phyloP scores from a whole-genome alignment of 306 rosid genomes.

The Benincasa hispida region DNA sequence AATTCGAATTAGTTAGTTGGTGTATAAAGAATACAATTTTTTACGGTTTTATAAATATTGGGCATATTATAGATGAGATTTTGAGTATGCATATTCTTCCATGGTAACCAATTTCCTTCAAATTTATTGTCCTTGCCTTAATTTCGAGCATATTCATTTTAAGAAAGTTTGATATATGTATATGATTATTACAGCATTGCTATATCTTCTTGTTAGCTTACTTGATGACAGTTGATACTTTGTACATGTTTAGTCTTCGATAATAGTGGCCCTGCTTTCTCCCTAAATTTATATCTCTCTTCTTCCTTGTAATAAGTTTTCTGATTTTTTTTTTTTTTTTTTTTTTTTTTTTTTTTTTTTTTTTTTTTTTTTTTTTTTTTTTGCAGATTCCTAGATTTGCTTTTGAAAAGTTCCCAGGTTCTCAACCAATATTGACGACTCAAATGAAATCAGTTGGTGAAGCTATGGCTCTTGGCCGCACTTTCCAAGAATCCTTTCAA shows the following conservation, averaged over 20 bases:
- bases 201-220: not conserved
- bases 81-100: not conserved
- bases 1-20: not conserved
- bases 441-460: conserved; percentile 99
- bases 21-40: not conserved
- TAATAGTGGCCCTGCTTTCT: not conserved
- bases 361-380: not conserved
- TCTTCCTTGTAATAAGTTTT: not conserved
- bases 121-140: not conserved
- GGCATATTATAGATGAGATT: not conserved
- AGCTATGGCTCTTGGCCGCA: conserved; percentile 87
- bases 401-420: conserved; percentile 92
- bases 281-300: not conserved
- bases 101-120: not conserved
- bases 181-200: not conserved
- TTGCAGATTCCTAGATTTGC: conserved; percentile 97
- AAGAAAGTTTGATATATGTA: not conserved
- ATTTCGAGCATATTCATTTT: not conserved
- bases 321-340: not conserved
- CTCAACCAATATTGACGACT: conserved; percentile 83
- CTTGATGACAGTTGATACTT: not conserved
- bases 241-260: not conserved
- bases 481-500: conserved; percentile 94
- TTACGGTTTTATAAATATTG: not conserved
- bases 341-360: conserved; percentile 8